A percentile compares a stretch with the other conserved stretches of the same genome.
These are phyloP conservation scores for Erythrophleum ivorense DNA, from an alignment of 331 rosid species.

Conservation along the genomic window DNA sequence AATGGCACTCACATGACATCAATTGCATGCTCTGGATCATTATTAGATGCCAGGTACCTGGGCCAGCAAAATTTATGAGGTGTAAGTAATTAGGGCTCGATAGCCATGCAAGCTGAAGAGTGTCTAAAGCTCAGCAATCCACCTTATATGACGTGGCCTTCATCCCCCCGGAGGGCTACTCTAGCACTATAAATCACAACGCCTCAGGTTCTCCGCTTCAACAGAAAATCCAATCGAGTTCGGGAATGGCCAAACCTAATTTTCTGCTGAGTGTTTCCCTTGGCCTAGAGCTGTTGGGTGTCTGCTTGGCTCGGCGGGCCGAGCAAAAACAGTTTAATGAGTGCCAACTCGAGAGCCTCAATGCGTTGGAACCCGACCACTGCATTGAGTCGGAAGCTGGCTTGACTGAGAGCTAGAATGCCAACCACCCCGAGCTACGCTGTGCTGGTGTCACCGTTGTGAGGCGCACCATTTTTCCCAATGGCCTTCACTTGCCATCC, in stretches of 20 bases:
- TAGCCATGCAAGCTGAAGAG: constrained; percentile 63
- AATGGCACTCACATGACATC: neutral
- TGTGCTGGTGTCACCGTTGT: constrained; percentile 60
- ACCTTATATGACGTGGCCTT: constrained; percentile 47
- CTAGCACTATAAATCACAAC: constrained; percentile 47
- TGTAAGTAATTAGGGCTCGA: constrained; percentile 39
- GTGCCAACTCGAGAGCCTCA: constrained; percentile 59
- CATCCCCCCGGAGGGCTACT: neutral
- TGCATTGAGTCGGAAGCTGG: constrained; percentile 65
- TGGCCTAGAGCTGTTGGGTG: constrained; percentile 44
- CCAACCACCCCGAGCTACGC: constrained; percentile 49
- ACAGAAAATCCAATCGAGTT: neutral
- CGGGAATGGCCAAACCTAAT: constrained; percentile 40
- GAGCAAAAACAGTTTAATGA: constrained; percentile 12
- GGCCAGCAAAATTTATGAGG: constrained; percentile 43
- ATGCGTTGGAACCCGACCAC: constrained; percentile 59
- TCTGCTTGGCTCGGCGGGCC: constrained; percentile 43
- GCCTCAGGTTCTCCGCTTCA: constrained; percentile 40
- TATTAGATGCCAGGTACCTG: constrained; percentile 31
- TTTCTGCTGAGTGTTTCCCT: constrained; percentile 1
- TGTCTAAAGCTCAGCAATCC: constrained; percentile 45
- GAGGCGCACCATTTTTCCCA: constrained; percentile 46
- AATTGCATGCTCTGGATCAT: neutral
- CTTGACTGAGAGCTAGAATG: constrained; percentile 59
- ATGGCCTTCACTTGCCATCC: constrained; percentile 71